Evolutionary conservation across 2,329 filamentous ascomycete species (phyloP).

Genomic region (Botrytis pseudocinerea): DNA sequence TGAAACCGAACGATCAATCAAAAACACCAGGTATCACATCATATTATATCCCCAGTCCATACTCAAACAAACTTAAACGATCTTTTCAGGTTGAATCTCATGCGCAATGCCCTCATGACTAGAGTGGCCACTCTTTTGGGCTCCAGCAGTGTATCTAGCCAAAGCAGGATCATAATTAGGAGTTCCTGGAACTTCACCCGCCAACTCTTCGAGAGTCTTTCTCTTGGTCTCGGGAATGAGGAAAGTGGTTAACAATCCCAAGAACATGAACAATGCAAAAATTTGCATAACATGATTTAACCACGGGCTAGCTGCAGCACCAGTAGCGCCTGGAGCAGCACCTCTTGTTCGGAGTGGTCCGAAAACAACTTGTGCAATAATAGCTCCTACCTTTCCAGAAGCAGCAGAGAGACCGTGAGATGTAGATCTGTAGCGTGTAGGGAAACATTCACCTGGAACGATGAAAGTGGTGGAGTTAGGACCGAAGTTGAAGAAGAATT

Average conservation of each 20-base stretch:
- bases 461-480: constrained; percentile 73
- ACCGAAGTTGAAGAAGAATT: constrained; percentile 67
- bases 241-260: constrained; percentile 65
- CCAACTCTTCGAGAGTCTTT: constrained; percentile 67
- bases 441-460: constrained; percentile 66
- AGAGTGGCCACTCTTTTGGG: background rate
- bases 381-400: constrained; percentile 43
- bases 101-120: background rate
- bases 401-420: constrained; percentile 44
- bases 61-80: constrained; percentile 1
- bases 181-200: constrained; percentile 21
- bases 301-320: constrained; percentile 49
- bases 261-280: constrained; percentile 78
- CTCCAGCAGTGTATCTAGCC: background rate
- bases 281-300: constrained; percentile 75
- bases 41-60: background rate
- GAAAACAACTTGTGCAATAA: constrained; percentile 51
- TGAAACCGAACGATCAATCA: background rate
- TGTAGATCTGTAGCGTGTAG: constrained; percentile 42
- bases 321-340: constrained; percentile 37
- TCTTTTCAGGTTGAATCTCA: background rate
- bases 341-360: constrained; percentile 50
- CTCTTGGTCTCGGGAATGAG: constrained; percentile 77
- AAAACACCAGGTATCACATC: constrained; percentile 20
- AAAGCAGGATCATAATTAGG: constrained; percentile 21